Evolutionary conservation across 257 asterid genomes (phyloP), one percentile per base, ranked within the genome.

Genomic region (Rhazya stricta): DNA sequence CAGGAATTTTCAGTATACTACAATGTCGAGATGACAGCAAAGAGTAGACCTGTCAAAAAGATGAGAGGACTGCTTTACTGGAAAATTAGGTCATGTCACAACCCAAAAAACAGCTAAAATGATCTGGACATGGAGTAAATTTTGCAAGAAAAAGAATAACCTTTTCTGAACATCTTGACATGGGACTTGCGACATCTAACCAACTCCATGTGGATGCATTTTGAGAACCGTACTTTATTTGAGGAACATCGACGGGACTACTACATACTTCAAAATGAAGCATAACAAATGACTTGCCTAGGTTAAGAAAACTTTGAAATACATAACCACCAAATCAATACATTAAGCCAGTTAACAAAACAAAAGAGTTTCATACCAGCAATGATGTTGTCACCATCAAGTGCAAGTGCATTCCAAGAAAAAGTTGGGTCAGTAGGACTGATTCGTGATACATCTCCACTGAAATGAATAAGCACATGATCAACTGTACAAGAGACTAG

Each of bases 351-450:
- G n/a, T 12, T 34, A 18, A 46, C 48, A 61, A 78, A 77, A 67
- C 45, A 54, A 39, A 53, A 46, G 37, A 30, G 46, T 63, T 43
- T 23, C 89, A 39, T 79, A 92, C 98, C 90, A 69, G 96, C 89
- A 84, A 94, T 62, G 34, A 94, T 85, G 79, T 86, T 74, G 76
- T 88, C 93, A 56, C 88, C 87, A 66, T 94, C 94, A 56, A 90
- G 77, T 25, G 96, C 87, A 77, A 92, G 96, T 81, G 86, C 77
- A 77, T 81, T 83, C 98, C 99, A 94, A 53, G 94, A 86, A 78
- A 79, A 88, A 60, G 74, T 81, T 60, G 98, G 89, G 81, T 74
- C 74, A 54, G 77, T 43, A 10, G 98, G 96, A 83, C 93, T 90
- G 85, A 92, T 87, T 73, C 84, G 81, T 51, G 85, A 84, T 75